Base-by-base conservation (phyloP, 2,329 filamentous ascomycete species). In the Colletotrichum coccodes region DNA sequence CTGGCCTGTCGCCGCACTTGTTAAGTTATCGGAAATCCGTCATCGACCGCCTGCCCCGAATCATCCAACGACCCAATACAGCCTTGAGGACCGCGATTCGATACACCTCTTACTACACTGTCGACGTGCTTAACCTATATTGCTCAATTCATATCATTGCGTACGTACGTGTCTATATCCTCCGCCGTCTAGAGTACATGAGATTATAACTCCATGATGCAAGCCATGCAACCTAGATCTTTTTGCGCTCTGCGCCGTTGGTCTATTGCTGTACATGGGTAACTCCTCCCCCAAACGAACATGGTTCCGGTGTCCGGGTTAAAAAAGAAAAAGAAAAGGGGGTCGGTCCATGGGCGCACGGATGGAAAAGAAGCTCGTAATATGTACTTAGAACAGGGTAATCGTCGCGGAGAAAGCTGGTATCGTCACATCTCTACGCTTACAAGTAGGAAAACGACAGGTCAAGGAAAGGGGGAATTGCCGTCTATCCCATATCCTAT, bases 111-210 rank as follows among this genome's bases (percentile, higher is more conserved):
- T n/a, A n/a, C n/a, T n/a, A n/a, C n/a, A n/a, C n/a, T n/a, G n/a
- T n/a, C n/a, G n/a, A n/a, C n/a, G 23, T 21, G 12, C 5, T 2
- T 8, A 6, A 14, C 3, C 18, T 14, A 18, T 2, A 8, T 53
- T 36, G n/a, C 32, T 53, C 30, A 53, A 12, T 36, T 34, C 23
- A 23, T 70, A 60, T 71, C 60, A 71, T 77, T 79, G 79, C 79
- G 75, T 81, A 78, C 78, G 75, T 78, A 79, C 78, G 76, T 79
- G 75, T 81, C 79, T 81, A 79, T 80, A 73, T 74, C 74, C 72
- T 79, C 79, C 78, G 78, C 79, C 78, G 74, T 81, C 79, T 81
- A 80, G 75, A 79, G 76, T 80, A 80, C 78, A 79, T 80, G 74
- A 77, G 70, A 80, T 80, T 79, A 80, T 76, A 80, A 77, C 75